A percentile compares a stretch with the other conserved stretches of the same genome.
phyloP scores from a whole-genome alignment of 179 eudicot species.

The Actinidia arguta region DNA sequence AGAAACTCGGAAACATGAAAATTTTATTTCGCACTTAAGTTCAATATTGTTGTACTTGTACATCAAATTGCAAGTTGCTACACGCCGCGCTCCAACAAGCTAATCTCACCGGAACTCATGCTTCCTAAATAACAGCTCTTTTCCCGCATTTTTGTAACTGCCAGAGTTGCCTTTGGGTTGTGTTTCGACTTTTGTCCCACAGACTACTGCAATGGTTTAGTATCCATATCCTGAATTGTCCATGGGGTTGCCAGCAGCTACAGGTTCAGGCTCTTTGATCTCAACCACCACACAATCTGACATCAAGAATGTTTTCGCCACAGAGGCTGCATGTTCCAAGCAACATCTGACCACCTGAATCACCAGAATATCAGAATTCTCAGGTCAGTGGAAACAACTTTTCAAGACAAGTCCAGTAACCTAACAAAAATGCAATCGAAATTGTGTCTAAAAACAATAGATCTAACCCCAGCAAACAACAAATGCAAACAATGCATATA shows the following conservation, averaged over 20 bases:
- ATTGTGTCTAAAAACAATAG: neutral
- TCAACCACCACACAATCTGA: constrained; percentile 90
- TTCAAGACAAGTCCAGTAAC: neutral
- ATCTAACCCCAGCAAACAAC: neutral
- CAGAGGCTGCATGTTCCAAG: constrained; percentile 88
- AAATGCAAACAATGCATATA: neutral
- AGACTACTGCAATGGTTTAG: constrained; percentile 13
- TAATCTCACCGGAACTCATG: constrained; percentile 12
- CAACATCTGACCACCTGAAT: constrained; percentile 84
- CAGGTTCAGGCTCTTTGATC: constrained; percentile 69
- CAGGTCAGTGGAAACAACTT: neutral
- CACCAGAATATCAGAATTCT: neutral
- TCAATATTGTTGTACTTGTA: neutral
- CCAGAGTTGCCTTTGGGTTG: neutral
- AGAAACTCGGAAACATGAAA: neutral
- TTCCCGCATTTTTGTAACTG: neutral
- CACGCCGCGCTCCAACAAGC: constrained; percentile 1
- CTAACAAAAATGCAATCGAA: neutral
- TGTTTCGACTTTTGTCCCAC: neutral
- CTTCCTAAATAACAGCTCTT: neutral
- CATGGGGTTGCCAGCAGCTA: constrained; percentile 67
- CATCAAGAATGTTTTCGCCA: constrained; percentile 81
- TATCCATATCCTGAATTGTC: constrained; percentile 67
- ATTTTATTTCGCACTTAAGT: neutral
- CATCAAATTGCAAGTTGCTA: neutral